Conservation (phyloP, 495 filamentous ascomycete genomes). For the Annulohypoxylon nitens region DNA sequence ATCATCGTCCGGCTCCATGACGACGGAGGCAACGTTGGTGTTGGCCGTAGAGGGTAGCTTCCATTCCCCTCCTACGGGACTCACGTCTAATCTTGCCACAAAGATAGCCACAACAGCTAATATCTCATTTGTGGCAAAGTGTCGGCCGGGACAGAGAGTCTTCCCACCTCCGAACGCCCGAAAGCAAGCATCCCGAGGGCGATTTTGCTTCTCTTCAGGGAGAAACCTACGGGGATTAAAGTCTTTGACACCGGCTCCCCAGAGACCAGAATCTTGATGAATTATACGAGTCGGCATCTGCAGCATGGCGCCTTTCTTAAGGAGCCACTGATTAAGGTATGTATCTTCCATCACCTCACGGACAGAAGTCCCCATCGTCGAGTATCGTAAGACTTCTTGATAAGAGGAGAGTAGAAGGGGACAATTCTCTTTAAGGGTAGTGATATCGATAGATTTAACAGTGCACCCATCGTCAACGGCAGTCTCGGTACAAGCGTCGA, state of each 20-base stretch:
- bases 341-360: slow-evolving; percentile 47
- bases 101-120: slow-evolving; percentile 43
- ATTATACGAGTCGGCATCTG: slow-evolving; percentile 34
- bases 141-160: slow-evolving; percentile 47
- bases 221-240: too few relatives aligned
- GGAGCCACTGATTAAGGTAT: slow-evolving; percentile 39
- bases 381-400: slow-evolving; percentile 42
- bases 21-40: slow-evolving; percentile 40
- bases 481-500: slow-evolving; percentile 26
- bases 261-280: slow-evolving; percentile 39
- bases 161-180: slow-evolving; percentile 48
- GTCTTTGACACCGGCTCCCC: slow-evolving; percentile 15
- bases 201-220: slow-evolving; percentile 19
- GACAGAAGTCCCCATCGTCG: slow-evolving; percentile 6
- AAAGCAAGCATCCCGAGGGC: slow-evolving; percentile 43
- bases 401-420: slow-evolving; percentile 36
- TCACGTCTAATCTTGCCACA: slow-evolving; percentile 46
- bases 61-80: slow-evolving; percentile 31
- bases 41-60: slow-evolving; percentile 43
- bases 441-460: slow-evolving; percentile 38
- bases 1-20: slow-evolving; percentile 52
- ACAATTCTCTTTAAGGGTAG: slow-evolving; percentile 27
- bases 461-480: slow-evolving; percentile 27
- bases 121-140: slow-evolving; percentile 49
- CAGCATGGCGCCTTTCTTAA: slow-evolving; percentile 47